Base-by-base conservation (phyloP, 2,329 filamentous ascomycete species). In the Didymella glomerata region DNA sequence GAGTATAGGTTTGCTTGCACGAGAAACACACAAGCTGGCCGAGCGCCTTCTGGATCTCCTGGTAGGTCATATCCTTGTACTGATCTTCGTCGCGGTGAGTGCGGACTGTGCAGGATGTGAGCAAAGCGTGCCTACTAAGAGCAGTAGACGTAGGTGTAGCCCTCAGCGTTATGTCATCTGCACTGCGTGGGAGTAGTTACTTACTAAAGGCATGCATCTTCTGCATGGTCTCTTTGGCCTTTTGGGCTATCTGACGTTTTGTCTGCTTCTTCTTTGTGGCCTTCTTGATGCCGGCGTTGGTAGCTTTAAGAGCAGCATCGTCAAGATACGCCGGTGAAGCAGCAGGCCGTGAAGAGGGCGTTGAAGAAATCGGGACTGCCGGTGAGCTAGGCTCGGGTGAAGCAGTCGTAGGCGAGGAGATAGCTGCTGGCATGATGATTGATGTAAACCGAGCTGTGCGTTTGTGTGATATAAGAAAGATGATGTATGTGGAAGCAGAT, bases 201-300 rank as follows among this genome's bases (percentile, higher is more conserved):
- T 66, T 56, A 76, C 75, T 76, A 65, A 65, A 77, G 28, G 66
- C 68, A 56, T 76, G 74, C 74, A 77, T 76, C 63, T 69, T 71
- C 42, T 65, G 62, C 70, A 76, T 73, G n/a, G 71, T 69, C 13
- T 52, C 63, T 45, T 59, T 68, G 3, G 73, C 68, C 14, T 73
- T 74, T 32, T 61, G 53, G 30, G 14, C 45, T 65, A 68, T 61
- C 70, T 73, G 54, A 24, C 16, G 38, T n/a, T 46, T 54, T 14
- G 40, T 54, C 2, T 59, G 53, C 28, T 66, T 64, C 32, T 66
- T 66, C 20, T 62, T 45, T 27, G 62, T 67, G 7, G 62, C 52
- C 60, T 74, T 76, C 65, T 70, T 74, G 45, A 76, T 68, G 36
- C 72, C 73, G 6, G 65, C 65, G 49, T 30, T 3, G 18, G 48